Evolutionary conservation across 176 grass and related monocot genomes (phyloP).

Genomic region (Oryza glaberrima): DNA sequence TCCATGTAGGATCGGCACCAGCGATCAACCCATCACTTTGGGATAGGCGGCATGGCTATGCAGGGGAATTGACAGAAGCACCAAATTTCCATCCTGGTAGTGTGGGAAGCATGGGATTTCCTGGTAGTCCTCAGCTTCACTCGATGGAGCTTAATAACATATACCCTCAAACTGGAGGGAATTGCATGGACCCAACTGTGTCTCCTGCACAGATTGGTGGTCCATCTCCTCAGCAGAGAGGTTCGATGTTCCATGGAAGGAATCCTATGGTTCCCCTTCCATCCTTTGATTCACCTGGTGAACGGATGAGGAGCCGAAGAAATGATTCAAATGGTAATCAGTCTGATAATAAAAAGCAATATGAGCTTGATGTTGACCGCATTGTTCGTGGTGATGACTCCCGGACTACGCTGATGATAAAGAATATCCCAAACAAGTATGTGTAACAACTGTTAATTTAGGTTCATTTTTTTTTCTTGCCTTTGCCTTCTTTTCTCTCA

Average conservation of each 20-base stretch:
- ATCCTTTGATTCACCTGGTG: conserved; percentile 59
- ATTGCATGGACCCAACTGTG: conserved; percentile 62
- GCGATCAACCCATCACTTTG: conserved; percentile 70
- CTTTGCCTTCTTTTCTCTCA: not conserved
- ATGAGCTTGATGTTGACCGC: conserved; percentile 88
- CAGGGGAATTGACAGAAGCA: conserved; percentile 53
- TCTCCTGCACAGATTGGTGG: conserved; percentile 61
- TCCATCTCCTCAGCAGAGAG: conserved; percentile 82
- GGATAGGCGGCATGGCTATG: conserved; percentile 60
- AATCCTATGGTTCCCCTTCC: conserved; percentile 72
- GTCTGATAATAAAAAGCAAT: conserved; percentile 84
- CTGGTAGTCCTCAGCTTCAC: conserved; percentile 72
- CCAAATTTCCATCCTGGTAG: conserved; percentile 64
- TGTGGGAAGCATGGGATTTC: conserved; percentile 77
- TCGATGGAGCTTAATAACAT: conserved; percentile 65
- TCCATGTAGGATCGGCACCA: conserved; percentile 87
- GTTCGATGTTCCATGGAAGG: conserved; percentile 77
- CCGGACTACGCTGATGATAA: conserved; percentile 93
- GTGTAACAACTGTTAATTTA: conserved; percentile 27
- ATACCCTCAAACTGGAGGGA: conserved; percentile 62
- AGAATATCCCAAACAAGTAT: conserved; percentile 98
- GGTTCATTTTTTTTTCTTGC: conserved; percentile 32
- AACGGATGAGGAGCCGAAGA: conserved; percentile 71
- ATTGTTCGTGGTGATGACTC: conserved; percentile 78
- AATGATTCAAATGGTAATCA: conserved; percentile 73